Conservation (phyloP, 2,329 filamentous ascomycete genomes). For the Nothophoma quercina region DNA sequence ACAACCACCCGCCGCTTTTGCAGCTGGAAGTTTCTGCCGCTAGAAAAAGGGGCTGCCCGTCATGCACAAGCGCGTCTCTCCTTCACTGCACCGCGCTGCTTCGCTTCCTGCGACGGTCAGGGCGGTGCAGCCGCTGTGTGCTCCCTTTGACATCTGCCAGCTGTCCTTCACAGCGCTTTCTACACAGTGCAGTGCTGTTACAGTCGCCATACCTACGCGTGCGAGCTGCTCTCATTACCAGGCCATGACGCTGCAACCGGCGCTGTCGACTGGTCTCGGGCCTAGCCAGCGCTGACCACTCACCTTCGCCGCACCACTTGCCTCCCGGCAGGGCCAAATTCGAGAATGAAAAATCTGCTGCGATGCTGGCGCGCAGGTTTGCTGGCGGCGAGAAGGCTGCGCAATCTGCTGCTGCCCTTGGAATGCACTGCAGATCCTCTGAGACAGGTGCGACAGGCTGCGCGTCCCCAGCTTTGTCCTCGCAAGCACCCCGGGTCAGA, state of each 20-base stretch:
- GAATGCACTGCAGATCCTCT: conserved; percentile 27
- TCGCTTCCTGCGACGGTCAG: conserved; percentile 19
- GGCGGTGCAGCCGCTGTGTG: neutral
- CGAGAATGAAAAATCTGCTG: conserved; percentile 25
- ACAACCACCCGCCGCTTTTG: conserved; percentile 30
- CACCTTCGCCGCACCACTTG: conserved; percentile 33
- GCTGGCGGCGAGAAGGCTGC: conserved; percentile 9
- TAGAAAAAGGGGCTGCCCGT: conserved; percentile 34
- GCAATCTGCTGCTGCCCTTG: conserved; percentile 24
- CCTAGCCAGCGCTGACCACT: conserved; percentile 28
- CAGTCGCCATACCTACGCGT: neutral
- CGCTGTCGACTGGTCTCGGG: conserved; percentile 20
- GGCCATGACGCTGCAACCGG: conserved; percentile 33
- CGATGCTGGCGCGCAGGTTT: conserved; percentile 12
- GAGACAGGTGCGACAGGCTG: conserved; percentile 31
- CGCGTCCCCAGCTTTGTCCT: conserved; percentile 22
- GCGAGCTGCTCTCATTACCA: conserved; percentile 17
- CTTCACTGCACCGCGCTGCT: conserved; percentile 21
- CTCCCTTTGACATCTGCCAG: neutral
- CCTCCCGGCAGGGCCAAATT: conserved; percentile 21
- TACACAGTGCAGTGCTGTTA: conserved; percentile 14
- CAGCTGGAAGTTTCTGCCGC: conserved; percentile 36
- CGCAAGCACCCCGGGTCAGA: conserved; percentile 16
- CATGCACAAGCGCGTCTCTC: conserved; percentile 27
- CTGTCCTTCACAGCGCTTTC: neutral